phyloP scores from a whole-genome alignment of 768 basidiomycete species.

The Trametes coccinea region DNA sequence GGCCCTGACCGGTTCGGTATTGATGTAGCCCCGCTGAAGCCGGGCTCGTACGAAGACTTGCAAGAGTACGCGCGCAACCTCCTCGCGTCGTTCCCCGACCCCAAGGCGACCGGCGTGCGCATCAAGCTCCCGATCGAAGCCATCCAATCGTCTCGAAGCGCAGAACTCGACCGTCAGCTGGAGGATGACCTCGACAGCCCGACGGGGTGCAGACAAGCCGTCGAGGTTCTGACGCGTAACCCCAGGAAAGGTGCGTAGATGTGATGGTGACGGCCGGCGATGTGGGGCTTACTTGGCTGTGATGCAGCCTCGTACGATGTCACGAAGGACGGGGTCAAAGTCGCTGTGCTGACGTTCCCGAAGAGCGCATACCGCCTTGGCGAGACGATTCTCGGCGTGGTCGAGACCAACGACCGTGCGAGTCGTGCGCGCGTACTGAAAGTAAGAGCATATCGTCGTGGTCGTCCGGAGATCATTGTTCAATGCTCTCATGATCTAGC shows the following conservation, averaged over 20 bases:
- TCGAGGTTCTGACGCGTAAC: constrained; percentile 88
- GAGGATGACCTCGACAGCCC: constrained; percentile 43
- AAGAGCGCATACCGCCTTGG: constrained; percentile 91
- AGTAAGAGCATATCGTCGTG: constrained; percentile 42
- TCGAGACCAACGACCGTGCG: constrained; percentile 79
- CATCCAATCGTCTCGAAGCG: constrained; percentile 13
- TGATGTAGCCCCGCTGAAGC: not conserved
- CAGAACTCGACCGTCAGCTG: constrained; percentile 29
- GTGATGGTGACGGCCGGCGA: not conserved
- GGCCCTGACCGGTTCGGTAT: not conserved
- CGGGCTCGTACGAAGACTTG: constrained; percentile 46
- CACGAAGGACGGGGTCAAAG: constrained; percentile 86
- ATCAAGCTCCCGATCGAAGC: constrained; percentile 24
- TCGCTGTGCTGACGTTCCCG: constrained; percentile 89
- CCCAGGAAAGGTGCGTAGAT: constrained; percentile 74
- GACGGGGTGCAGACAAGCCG: constrained; percentile 76
- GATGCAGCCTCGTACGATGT: constrained; percentile 92
- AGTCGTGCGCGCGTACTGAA: constrained; percentile 78
- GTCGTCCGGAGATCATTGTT: not conserved
- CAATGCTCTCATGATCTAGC: constrained; percentile 42
- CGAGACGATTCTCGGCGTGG: constrained; percentile 87
- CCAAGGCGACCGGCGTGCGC: constrained; percentile 16
- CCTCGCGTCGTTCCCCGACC: constrained; percentile 44
- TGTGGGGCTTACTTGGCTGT: no score
- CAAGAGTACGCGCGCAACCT: constrained; percentile 54